Evolutionary conservation across 2,329 filamentous ascomycete genomes (phyloP), one percentile per base, ranked within the genome.

Genomic region (Periconia sp.): DNA sequence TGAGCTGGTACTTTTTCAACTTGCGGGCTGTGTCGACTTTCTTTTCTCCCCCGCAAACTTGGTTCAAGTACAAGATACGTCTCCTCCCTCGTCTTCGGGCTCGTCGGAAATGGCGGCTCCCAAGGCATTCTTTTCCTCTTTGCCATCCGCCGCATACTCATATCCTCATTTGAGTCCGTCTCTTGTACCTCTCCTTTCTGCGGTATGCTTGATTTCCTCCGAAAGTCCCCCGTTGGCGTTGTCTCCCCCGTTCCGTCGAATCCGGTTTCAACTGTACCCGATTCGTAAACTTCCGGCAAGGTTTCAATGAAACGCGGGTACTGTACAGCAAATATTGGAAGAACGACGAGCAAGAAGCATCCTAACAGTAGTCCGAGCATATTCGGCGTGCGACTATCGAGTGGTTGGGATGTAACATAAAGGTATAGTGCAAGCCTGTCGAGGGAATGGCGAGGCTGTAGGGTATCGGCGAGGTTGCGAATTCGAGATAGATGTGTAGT

Each of bases 51-150:
- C 19, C 12, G 11, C 28, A 38, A n/a, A 19, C 12, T 28, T 23
- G 31, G 34, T 26, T 18, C 45, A 16, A 50, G 17, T 9, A 33
- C 12, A 2, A 35, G 45, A 44, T 41, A 50, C 7, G 7, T 23
- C 12, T 13, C 19, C 46, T 28, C 37, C 31, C 18, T 33, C 16
- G 19, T 19, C 37, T n/a, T 33, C 22, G 35, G 8, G 2, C 38
- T 31, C 22, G 15, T 51, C 1, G 49, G 54, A 41, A 65, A 64
- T 3, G 57, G 61, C 18, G 56, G 52, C 21, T 62, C 54, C 59
- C 58, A 65, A 7, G 61, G 63, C 25, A 59, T 63, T 37, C 50
- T 50, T 28, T 18, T 17, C 1, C 10, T 35, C 17, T 21, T 44
- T 44, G 12, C 17, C 17, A 22, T 18, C 16, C 18, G 12, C 12